Percentiles rank a stretch among this genome's conserved stretches.
Conservation (phyloP, 768 basidiomycete genomes). For the Cubamyces sp. region DNA sequence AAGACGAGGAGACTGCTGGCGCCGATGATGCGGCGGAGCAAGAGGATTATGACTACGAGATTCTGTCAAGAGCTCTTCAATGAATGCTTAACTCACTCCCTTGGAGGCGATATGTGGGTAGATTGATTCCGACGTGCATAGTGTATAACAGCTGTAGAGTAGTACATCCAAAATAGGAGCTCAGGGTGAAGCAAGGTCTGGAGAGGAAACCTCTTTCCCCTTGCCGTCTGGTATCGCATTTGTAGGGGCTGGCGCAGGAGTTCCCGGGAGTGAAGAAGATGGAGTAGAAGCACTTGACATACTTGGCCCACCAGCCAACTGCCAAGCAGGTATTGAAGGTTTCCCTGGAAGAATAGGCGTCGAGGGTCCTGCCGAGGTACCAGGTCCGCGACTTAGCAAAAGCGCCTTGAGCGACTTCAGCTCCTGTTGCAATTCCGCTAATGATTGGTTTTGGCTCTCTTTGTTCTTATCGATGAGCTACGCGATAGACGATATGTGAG, state of each 20-base stretch:
- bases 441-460: slow-evolving; percentile 78
- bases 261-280: slow-evolving; percentile 23
- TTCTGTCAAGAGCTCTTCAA: slow-evolving; percentile 39
- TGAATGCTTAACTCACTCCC: neutral
- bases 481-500: neutral
- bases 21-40: slow-evolving; percentile 3
- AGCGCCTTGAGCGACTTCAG: slow-evolving; percentile 93
- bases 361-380: slow-evolving; percentile 51
- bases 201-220: slow-evolving; percentile 56
- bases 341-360: slow-evolving; percentile 54
- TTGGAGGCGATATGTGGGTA: neutral
- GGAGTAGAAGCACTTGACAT: slow-evolving; percentile 16
- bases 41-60: slow-evolving; percentile 41
- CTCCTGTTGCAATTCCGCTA: slow-evolving; percentile 89
- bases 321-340: slow-evolving; percentile 91
- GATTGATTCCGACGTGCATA: neutral
- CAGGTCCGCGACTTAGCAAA: slow-evolving; percentile 72
- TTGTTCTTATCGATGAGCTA: slow-evolving; percentile 97
- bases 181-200: slow-evolving; percentile 12
- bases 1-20: neutral
- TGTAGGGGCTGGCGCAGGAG: slow-evolving; percentile 20
- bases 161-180: neutral
- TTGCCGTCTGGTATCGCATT: slow-evolving; percentile 47
- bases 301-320: slow-evolving; percentile 54
- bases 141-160: neutral